Evolutionary conservation across 129 eudicot genomes (phyloP).

Genomic region (Apium graveolens): DNA sequence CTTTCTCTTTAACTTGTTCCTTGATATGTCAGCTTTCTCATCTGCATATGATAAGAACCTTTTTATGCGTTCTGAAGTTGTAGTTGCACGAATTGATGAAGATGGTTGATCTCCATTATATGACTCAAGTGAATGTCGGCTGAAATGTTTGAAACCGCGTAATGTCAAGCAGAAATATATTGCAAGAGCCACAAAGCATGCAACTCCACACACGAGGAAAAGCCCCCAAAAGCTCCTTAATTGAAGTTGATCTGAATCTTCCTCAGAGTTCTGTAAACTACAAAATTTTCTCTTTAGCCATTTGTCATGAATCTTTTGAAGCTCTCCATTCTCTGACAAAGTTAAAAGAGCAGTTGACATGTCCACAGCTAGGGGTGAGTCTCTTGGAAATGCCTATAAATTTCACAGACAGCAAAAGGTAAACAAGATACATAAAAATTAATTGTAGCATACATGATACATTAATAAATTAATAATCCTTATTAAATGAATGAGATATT

Average conservation of each 20-base stretch:
- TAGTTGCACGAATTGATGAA: slow-evolving; percentile 20
- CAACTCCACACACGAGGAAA: slow-evolving; percentile 59
- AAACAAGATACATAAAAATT: not conserved
- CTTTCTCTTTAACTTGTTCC: slow-evolving; percentile 55
- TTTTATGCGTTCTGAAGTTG: slow-evolving; percentile 32
- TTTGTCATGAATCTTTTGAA: slow-evolving; percentile 53
- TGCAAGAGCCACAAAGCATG: slow-evolving; percentile 53
- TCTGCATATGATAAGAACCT: slow-evolving; percentile 71
- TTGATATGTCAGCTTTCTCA: slow-evolving; percentile 51
- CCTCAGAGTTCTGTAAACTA: slow-evolving; percentile 15
- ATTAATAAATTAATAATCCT: too few relatives aligned
- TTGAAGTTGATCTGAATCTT: slow-evolving; percentile 47
- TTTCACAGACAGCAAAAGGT: not conserved
- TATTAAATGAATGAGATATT: slow-evolving; percentile 24
- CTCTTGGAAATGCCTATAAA: slow-evolving; percentile 66
- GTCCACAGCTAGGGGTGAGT: slow-evolving; percentile 76
- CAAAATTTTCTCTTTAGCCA: slow-evolving; percentile 52
- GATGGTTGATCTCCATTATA: slow-evolving; percentile 2
- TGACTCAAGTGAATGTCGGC: slow-evolving; percentile 20
- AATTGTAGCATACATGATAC: not conserved
- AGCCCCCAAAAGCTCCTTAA: slow-evolving; percentile 68
- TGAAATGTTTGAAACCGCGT: slow-evolving; percentile 28
- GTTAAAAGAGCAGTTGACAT: slow-evolving; percentile 79
- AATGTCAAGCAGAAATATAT: slow-evolving; percentile 37
- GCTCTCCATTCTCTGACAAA: slow-evolving; percentile 67